Evolutionary conservation across 75 land plant genomes (phyloP).

Genomic region (Cryptomeria japonica): DNA sequence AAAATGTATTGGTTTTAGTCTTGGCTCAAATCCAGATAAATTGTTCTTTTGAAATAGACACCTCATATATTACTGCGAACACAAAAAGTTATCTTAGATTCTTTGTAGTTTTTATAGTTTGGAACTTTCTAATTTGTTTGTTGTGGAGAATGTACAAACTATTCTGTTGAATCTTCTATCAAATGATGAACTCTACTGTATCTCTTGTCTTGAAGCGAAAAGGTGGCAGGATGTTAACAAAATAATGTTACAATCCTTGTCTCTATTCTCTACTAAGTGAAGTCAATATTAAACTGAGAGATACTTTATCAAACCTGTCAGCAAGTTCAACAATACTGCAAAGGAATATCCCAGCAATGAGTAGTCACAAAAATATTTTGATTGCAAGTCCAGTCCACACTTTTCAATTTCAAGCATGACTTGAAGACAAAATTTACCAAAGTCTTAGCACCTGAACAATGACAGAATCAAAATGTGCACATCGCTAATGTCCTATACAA

Average conservation of each 20-base stretch:
- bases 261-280: not conserved
- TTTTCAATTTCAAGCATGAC: not conserved
- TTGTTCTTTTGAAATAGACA: not conserved
- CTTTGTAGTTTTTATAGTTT: not conserved
- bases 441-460: not conserved
- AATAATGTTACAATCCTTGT: not conserved
- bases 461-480: not conserved
- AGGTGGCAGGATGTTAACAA: not conserved
- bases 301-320: not conserved
- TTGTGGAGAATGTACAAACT: not conserved
- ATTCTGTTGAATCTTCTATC: not conserved
- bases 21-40: not conserved
- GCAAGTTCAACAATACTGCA: not conserved
- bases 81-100: not conserved
- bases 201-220: not conserved
- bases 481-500: not conserved
- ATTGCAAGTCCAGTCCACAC: not conserved
- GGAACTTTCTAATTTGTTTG: not conserved
- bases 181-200: not conserved
- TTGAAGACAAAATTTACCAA: not conserved
- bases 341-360: not conserved
- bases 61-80: not conserved
- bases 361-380: not conserved
- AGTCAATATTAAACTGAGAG: not conserved
- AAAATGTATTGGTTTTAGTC: not conserved